Base-by-base conservation (phyloP, 768 basidiomycete species). In the Russula foetens region DNA sequence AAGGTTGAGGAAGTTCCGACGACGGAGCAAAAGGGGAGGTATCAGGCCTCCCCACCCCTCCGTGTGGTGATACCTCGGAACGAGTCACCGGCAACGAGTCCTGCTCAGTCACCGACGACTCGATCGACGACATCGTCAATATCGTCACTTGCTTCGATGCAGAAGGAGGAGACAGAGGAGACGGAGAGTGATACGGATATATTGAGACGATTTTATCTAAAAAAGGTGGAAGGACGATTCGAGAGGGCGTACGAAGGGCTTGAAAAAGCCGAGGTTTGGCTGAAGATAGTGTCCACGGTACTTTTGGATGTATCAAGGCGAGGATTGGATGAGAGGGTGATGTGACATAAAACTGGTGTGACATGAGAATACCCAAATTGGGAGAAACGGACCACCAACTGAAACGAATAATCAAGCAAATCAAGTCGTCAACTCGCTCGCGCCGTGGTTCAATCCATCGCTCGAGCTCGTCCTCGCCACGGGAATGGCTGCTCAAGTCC, bases 211-310 rank as follows among this genome's bases (percentile, higher is more conserved):
- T 70, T 90, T n/a, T 67, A 89, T 23, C 70, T 83, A 43, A 79
- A 84, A 48, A 88, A 88, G 72, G 79, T 90, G 56, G 81, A 84
- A 41, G 78, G 81, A 59, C 73, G 79, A 48, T 64, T 81, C 54
- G 74, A 75, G 17, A 81, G 81, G 7, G 82, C 83, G 2, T 79
- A 80, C 66, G 84, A 84, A 45, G 84, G 88, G 67, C 75, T 88
- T 45, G 85, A 88, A 60, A 80, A 78, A 63, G 77, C 77, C 35
- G 75, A 74, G 23, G 72, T 71, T 1, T 88, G 87, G 86, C 70
- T 88, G 21, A 75, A 78, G 49, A 81, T 88, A 53, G 80, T 88
- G 60, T 84, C 81, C 64, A 84, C 83, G 52, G 83, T 82, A 29
- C 75, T 85, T 17, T 76, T 79, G 44, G 81, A 84, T 43, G 56